Base-by-base conservation (phyloP, 805 yeast species). In the Pichia cabralensis region DNA sequence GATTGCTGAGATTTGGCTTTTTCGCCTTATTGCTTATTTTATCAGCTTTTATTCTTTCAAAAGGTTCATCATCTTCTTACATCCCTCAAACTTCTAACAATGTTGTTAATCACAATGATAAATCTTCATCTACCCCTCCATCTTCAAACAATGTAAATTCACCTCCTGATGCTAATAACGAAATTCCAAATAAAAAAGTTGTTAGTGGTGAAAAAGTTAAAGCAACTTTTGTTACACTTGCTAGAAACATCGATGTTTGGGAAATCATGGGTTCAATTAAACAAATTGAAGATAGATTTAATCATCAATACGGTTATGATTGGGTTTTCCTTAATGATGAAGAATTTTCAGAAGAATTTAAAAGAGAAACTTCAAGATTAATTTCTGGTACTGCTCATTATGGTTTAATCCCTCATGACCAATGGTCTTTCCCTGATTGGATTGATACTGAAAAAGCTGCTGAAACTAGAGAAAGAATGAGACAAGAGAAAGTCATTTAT, bases 301-400 rank as follows among this genome's bases (percentile, higher is more conserved):
- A 89, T 63, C 53, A 62, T 14, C 69, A 80, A 36, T 86, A 63
- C 61, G 68, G 82, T 42, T 89, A 89, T 53, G 96, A 92, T 47
- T 89, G 96, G 96, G 89, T 85, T 21, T 89, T 89, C 56, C 65
- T 89, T 46, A 89, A 88, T 57, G 95, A 89, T 54, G 83, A 74
- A 36, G 77, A 69, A 29, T 89, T 89, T 61, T 65, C 73, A 30
- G 84, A 81, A 2, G 92, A 84, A 46, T 89, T 89, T 57, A 81
- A 71, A 45, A 58, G 58, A 14, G 68, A 73, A 18, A 80, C 94
- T 8, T 44, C 69, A 1, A 69, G 80, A 8, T 60, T 84, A 48
- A 75, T 76, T 9, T 74, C 88, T 22, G 96, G 96, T 39, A 65
- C 56, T 6, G 75, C 88, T 32, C 69, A 77, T 45, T 89, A 76